Conservation (phyloP, 1,284 basidiomycete species). For the Ceratobasidium sp. region DNA sequence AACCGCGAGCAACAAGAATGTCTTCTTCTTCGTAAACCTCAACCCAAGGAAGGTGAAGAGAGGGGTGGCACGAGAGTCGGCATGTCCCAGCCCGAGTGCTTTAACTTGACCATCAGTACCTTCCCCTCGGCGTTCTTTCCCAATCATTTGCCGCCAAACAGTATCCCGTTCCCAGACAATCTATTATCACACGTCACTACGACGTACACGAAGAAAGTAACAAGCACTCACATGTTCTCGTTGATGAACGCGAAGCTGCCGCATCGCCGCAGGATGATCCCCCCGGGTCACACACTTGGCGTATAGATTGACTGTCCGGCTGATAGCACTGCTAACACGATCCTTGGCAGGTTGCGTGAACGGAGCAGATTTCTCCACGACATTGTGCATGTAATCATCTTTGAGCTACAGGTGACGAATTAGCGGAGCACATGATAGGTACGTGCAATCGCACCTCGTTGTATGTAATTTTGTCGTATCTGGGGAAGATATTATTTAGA, state of each 20-base stretch:
- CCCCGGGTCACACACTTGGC: slow-evolving; percentile 86
- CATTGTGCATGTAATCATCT: slow-evolving; percentile 80
- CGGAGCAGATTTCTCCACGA: slow-evolving; percentile 75
- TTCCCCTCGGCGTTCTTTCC: slow-evolving; percentile 80
- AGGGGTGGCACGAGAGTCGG: slow-evolving; percentile 70
- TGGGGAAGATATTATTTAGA: slow-evolving; percentile 52
- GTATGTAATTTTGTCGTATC: slow-evolving; percentile 95
- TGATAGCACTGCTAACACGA: slow-evolving; percentile 70
- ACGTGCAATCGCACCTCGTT: slow-evolving; percentile 64
- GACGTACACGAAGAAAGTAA: not conserved
- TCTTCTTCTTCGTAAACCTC: slow-evolving; percentile 70
- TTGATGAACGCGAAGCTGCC: slow-evolving; percentile 88
- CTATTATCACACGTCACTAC: slow-evolving; percentile 46
- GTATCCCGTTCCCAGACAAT: slow-evolving; percentile 96
- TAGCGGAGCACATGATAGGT: not conserved
- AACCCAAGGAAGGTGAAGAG: slow-evolving; percentile 55
- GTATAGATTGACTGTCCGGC: slow-evolving; percentile 78
- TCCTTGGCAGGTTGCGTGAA: slow-evolving; percentile 76
- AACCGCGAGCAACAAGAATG: slow-evolving; percentile 70
- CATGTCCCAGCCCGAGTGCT: slow-evolving; percentile 55
- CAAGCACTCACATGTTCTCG: slow-evolving; percentile 71
- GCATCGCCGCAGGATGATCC: slow-evolving; percentile 75
- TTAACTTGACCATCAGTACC: slow-evolving; percentile 57
- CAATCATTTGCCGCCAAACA: slow-evolving; percentile 98
- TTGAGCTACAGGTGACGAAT: slow-evolving; percentile 68